These are phyloP conservation scores for Quercus mongolica DNA, from an alignment of 306 rosid genomes.

Conservation along the genomic window DNA sequence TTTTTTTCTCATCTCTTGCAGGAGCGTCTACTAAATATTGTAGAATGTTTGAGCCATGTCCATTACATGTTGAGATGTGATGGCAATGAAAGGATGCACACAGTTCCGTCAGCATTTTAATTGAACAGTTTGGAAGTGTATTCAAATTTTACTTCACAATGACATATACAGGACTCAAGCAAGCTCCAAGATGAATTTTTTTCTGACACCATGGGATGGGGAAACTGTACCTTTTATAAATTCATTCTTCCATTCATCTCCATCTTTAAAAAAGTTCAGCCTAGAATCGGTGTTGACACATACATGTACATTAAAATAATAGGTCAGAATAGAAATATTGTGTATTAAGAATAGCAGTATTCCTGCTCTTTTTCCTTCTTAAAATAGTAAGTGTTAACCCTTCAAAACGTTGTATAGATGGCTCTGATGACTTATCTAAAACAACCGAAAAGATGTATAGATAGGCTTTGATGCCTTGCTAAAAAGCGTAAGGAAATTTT, in stretches of 20 bases:
- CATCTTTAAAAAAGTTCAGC: slow-evolving; percentile 20
- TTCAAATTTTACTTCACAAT: slow-evolving; percentile 13
- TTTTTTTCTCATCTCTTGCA: slow-evolving; percentile 4
- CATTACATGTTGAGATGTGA: not conserved
- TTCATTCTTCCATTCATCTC: slow-evolving; percentile 1
- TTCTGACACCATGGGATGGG: slow-evolving; percentile 10
- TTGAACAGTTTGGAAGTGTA: slow-evolving; percentile 27
- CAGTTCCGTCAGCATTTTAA: slow-evolving; percentile 18
- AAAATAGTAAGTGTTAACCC: slow-evolving; percentile 6
- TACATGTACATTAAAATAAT: slow-evolving; percentile 41
- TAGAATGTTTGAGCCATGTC: too few species aligned
- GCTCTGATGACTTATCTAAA: not conserved
- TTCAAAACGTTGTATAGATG: slow-evolving; percentile 31
- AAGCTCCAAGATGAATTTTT: slow-evolving; percentile 16
- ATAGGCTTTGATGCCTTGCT: slow-evolving; percentile 31
- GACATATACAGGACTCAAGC: not conserved
- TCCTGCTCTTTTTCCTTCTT: slow-evolving; percentile 13
- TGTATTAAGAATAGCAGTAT: slow-evolving; percentile 30
- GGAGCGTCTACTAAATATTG: slow-evolving; percentile 5
- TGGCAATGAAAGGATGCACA: not conserved
- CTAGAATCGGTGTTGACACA: slow-evolving; percentile 23
- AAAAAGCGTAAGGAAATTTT: slow-evolving; percentile 3
- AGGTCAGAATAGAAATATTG: slow-evolving; percentile 28
- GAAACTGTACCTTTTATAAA: slow-evolving; percentile 17
- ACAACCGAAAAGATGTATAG: slow-evolving; percentile 8